Base-by-base conservation (phyloP, 345 rosid genomes). In the Melastoma malabathricum region DNA sequence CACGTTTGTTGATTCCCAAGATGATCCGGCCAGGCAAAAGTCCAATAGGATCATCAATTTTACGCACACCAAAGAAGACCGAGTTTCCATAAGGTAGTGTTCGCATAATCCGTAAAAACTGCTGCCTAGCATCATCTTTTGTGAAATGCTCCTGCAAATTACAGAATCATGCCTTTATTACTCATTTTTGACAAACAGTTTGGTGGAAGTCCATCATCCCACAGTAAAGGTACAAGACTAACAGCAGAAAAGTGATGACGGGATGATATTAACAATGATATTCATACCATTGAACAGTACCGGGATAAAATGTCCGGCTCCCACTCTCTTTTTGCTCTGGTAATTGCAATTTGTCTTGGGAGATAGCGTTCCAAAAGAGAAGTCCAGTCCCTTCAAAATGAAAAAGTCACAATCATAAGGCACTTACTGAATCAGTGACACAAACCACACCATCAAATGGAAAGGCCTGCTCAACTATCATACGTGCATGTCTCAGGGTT, bases 11-110 rank as follows among this genome's bases (percentile, higher is more conserved):
- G 64, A 92, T 92, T 29, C 98, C 98, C 78, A 92, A 60, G 67
- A 92, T 71, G 38, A 92, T 84, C 53, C 92, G 62, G 39, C 98
- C 98, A 0, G 95, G 98, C 63, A 92, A 66, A 74, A 92, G 93
- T 23, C 96, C 98, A 63, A 84, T 92, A 3, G 98, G 96, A 82
- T 92, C 98, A 70, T 84, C 98, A 59, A 92, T 92, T 70, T 87
- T 92, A 52, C 96, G 88, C 43, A 87, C 93, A 18, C 93, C 65
- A 20, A 87, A 92, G 76, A 92, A 92, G 38, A 92, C 86, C 4
- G 98, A 92, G 61, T 83, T 87, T 50, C 98, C 96, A 63, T 92
- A 92, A 25, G 95, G 95, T 62, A 92, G 75, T 46, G 83, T 73
- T 60, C 89, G 73, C 59, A 92, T 56, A 65, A 82, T 82, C 63